Percentiles rank a stretch among this genome's conserved stretches.
Evolutionary conservation across 2,329 filamentous ascomycete genomes (phyloP).

Genomic region (Arthroderma uncinatum): DNA sequence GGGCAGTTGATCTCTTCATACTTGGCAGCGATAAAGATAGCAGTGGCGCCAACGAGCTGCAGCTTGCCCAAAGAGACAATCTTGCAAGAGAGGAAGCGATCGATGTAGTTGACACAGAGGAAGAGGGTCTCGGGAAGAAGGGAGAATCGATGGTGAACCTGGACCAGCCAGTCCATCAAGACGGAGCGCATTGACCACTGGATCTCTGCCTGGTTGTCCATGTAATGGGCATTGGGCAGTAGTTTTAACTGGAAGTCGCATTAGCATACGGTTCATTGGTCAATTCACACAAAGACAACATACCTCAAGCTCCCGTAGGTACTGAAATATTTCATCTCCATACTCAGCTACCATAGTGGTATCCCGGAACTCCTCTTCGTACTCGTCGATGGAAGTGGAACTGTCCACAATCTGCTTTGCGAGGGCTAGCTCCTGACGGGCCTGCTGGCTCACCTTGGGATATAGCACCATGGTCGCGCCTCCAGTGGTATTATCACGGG

Average conservation of each 20-base stretch:
- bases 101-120: conserved; percentile 90
- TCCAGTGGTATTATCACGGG: conserved; percentile 62
- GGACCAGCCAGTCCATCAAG: conserved; percentile 94
- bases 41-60: conserved; percentile 90
- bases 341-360: conserved; percentile 98
- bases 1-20: conserved; percentile 99
- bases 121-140: conserved; percentile 92
- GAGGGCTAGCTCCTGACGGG: conserved; percentile 60
- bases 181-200: conserved; percentile 98
- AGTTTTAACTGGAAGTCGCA: conserved; percentile 51
- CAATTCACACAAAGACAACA: conserved; percentile 17
- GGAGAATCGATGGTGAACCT: conserved; percentile 85
- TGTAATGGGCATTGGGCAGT: conserved; percentile 84
- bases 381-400: conserved; percentile 59
- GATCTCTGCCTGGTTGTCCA: conserved; percentile 94
- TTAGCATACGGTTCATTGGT: not conserved
- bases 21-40: conserved; percentile 90
- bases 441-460: conserved; percentile 58
- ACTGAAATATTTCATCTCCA: conserved; percentile 85
- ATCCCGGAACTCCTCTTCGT: conserved; percentile 79
- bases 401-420: conserved; percentile 56
- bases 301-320: conserved; percentile 84
- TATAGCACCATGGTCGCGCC: conserved; percentile 56
- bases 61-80: conserved; percentile 90
- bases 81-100: conserved; percentile 90